Conservation (phyloP, 305 asterid species). For the Solanum aculeatissimum region DNA sequence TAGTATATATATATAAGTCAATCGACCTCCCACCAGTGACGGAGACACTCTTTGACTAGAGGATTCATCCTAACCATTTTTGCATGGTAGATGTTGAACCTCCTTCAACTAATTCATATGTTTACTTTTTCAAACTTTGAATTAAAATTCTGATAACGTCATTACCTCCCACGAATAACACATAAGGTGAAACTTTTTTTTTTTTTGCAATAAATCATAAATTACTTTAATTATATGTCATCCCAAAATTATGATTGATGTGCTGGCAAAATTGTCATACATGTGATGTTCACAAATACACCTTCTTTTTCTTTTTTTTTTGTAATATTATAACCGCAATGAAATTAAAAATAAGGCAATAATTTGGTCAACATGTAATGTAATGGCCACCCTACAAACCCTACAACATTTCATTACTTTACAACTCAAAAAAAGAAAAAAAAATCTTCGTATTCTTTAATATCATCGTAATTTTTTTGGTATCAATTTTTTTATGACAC, state of each 20-base stretch:
- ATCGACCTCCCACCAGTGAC: too few species aligned
- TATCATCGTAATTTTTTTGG: too few species aligned
- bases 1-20: too few species aligned
- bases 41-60: too few species aligned
- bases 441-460: too few species aligned
- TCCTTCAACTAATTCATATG: too few species aligned
- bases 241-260: neutral
- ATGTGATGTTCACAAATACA: slow-evolving; percentile 22
- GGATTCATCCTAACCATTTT: too few species aligned
- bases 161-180: neutral
- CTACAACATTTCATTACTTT: neutral
- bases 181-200: neutral
- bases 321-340: neutral
- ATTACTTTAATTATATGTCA: neutral
- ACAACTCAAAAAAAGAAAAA: neutral
- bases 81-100: too few species aligned
- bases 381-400: neutral
- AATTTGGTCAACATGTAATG: neutral
- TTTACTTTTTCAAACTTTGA: too few species aligned
- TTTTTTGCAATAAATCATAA: neutral
- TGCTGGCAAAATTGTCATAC: slow-evolving; percentile 18
- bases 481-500: neutral
- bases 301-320: too few species aligned
- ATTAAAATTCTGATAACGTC: too few species aligned
- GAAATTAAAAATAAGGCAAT: neutral